Percentiles rank a stretch among this genome's conserved stretches.
Evolutionary conservation across 2,329 filamentous ascomycete species (phyloP).

Genomic region (Aspergillus amoenus): DNA sequence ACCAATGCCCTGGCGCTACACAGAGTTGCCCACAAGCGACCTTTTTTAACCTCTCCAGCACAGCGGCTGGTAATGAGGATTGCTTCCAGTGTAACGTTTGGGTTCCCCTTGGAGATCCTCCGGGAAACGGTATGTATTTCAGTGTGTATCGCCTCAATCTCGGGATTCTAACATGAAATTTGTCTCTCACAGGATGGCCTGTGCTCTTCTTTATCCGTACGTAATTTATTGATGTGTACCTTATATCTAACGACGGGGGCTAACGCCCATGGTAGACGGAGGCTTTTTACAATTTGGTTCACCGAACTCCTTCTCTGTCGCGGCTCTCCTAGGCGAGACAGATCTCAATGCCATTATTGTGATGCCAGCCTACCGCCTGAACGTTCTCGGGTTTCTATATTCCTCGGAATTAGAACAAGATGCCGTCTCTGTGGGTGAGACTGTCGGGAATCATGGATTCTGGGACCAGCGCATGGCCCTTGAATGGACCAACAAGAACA

Average conservation of each 20-base stretch:
- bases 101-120: slow-evolving; percentile 49
- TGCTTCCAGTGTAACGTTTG: slow-evolving; percentile 59
- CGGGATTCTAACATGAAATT: neutral
- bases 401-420: slow-evolving; percentile 49
- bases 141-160: neutral
- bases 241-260: neutral
- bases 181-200: slow-evolving; percentile 49
- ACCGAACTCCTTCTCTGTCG: slow-evolving; percentile 49
- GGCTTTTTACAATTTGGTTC: slow-evolving; percentile 59
- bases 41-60: slow-evolving; percentile 26
- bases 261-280: slow-evolving; percentile 36
- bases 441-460: slow-evolving; percentile 54
- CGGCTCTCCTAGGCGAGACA: slow-evolving; percentile 51
- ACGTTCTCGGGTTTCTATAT: slow-evolving; percentile 57
- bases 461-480: slow-evolving; percentile 58
- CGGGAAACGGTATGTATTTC: slow-evolving; percentile 30
- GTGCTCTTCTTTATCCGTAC: slow-evolving; percentile 59
- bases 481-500: slow-evolving; percentile 56
- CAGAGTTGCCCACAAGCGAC: slow-evolving; percentile 54
- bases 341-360: slow-evolving; percentile 53
- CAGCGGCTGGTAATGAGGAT: slow-evolving; percentile 50
- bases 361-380: slow-evolving; percentile 57
- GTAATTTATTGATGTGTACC: slow-evolving; percentile 17
- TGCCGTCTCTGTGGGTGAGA: slow-evolving; percentile 35
- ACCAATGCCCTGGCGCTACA: slow-evolving; percentile 40